phyloP scores from a whole-genome alignment of 805 yeast genomes.

The Wilhelminamyces savonicus region DNA sequence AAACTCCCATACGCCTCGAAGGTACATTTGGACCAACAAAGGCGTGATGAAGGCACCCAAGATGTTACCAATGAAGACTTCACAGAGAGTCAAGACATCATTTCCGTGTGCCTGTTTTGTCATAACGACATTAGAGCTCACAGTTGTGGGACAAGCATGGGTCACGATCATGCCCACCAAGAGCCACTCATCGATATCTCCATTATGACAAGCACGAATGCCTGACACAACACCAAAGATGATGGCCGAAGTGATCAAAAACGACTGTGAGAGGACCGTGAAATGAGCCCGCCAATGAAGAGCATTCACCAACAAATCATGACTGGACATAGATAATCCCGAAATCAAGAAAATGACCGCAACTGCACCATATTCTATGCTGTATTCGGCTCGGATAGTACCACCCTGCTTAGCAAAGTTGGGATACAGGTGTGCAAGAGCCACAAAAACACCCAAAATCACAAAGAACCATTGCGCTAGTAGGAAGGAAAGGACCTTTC shows the following conservation, averaged over 20 bases:
- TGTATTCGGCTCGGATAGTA: conserved; percentile 62
- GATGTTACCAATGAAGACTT: conserved; percentile 79
- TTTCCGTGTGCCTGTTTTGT: conserved; percentile 82
- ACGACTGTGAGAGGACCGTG: conserved; percentile 60
- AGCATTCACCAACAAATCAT: conserved; percentile 54
- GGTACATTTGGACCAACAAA: conserved; percentile 69
- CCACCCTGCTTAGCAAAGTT: conserved; percentile 83
- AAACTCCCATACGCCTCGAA: conserved; percentile 54
- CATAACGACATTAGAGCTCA: conserved; percentile 89
- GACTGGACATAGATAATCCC: conserved; percentile 72
- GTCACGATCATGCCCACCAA: conserved; percentile 78
- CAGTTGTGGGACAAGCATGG: conserved; percentile 87
- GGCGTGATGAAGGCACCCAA: conserved; percentile 87
- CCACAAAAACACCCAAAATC: conserved; percentile 63
- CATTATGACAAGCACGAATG: conserved; percentile 49
- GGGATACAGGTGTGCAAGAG: conserved; percentile 73
- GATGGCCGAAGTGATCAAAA: conserved; percentile 63
- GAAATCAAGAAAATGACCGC: conserved; percentile 78
- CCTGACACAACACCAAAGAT: conserved; percentile 71
- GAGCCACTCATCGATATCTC: conserved; percentile 66
- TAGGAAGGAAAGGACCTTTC: conserved; percentile 17
- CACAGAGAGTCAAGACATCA: conserved; percentile 70
- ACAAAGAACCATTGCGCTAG: conserved; percentile 70
- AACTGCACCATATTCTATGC: conserved; percentile 81
- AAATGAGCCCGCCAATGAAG: conserved; percentile 79